phyloP scores from a whole-genome alignment of 225 moss, liverwort and hornwort genomes.

The Marchantia polymorpha region DNA sequence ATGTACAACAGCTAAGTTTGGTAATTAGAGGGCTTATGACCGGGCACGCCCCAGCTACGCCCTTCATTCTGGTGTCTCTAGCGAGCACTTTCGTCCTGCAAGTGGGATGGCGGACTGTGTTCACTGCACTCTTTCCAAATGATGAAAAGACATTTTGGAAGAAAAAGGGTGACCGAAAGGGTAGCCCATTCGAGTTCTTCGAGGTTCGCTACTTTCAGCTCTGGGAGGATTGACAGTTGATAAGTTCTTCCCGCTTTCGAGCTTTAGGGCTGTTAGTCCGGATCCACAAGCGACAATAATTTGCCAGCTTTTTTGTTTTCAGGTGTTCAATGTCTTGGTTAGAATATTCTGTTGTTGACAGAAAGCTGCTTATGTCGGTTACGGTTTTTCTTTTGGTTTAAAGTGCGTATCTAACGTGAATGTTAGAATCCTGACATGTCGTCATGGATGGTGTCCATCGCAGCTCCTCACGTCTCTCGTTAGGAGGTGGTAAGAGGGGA shows the following conservation, averaged over 20 bases:
- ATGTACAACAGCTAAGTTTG: constrained; percentile 64
- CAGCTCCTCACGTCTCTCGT: constrained; percentile 91
- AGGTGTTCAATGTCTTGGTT: neutral
- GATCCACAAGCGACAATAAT: neutral
- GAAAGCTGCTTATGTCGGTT: neutral
- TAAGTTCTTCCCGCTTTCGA: neutral
- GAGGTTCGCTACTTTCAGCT: constrained; percentile 40
- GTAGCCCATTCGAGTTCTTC: constrained; percentile 77
- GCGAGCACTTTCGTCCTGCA: constrained; percentile 83
- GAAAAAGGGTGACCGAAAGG: constrained; percentile 60
- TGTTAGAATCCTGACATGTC: neutral
- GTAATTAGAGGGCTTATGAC: constrained; percentile 72
- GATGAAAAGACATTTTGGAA: constrained; percentile 48
- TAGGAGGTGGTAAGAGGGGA: constrained; percentile 67
- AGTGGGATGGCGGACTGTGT: constrained; percentile 88
- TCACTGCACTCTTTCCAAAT: constrained; percentile 63
- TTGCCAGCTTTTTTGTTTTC: neutral
- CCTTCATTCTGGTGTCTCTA: constrained; percentile 81
- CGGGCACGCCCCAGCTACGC: constrained; percentile 72
- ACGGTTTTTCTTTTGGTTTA: neutral
- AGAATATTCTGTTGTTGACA: too few species aligned
- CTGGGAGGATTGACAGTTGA: neutral
- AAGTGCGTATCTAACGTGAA: too few species aligned
- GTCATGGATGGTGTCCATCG: neutral
- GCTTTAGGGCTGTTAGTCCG: neutral